Base-by-base conservation (phyloP, 2,329 filamentous ascomycete species). In the Calonectria pseudoturangicola region DNA sequence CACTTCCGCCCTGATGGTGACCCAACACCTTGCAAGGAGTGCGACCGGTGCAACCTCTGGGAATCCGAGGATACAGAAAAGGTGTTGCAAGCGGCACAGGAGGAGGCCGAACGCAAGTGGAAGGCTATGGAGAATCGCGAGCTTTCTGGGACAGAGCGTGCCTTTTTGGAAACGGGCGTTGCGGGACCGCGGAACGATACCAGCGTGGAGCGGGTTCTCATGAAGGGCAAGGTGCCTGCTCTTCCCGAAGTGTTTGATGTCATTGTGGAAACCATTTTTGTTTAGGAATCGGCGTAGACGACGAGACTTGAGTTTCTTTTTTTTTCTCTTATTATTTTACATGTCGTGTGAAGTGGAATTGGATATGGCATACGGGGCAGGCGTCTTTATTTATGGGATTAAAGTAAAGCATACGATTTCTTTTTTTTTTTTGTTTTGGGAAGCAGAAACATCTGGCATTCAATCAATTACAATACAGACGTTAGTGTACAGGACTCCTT, bases 1-100 rank as follows among this genome's bases (percentile, higher is more conserved):
- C 97, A 98, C 84, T 98, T 98, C 83, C 90, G 97, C 10, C 93
- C 94, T 12, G 90, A 94, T 73, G 94, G 93, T 0, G 95, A 96
- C 62, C 87, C 88, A 25, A 89, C 90, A 16, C 87, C 88, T 16
- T 99, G 97, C 82, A 88, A 83, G 1, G 92, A 97, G 82, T 98
- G 97, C 85, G 92, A 93, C 50, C 92, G 91, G 79, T 96, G 94
- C 84, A 95, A 95, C 80, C 88, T 96, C 13, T 94, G 93, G 85
- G 93, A 96, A 84, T 89, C 92, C 68, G 94, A 96, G 81, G 91
- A 95, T 78, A 90, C 89, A 71, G 93, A 95, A 73, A 86, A 87
- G 41, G 91, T 95, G 25, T 88, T 95, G 41, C 88, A 88, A 62
- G 88, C 90, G 71, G 94, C 94, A 0, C 93, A 92, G 51, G 90